Percentiles rank a stretch among this genome's conserved stretches.
These are phyloP conservation scores for Diplodia corticola DNA, from an alignment of 2,329 filamentous ascomycete genomes.

Conservation along the genomic window DNA sequence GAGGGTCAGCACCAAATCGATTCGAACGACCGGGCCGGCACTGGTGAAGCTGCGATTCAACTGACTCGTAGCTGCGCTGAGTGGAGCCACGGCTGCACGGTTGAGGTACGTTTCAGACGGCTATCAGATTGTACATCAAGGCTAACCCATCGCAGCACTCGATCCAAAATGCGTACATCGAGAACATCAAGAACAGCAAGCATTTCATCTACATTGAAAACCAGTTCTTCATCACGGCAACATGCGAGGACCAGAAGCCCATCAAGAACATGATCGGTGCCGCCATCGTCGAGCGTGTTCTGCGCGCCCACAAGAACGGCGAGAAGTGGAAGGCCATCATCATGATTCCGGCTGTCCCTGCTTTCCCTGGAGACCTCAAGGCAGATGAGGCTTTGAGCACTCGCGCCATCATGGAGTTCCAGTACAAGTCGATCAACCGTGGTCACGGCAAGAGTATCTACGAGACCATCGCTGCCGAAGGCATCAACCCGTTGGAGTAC, in stretches of 20 bases:
- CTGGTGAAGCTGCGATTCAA: slow-evolving; percentile 36
- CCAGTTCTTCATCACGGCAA: slow-evolving; percentile 87
- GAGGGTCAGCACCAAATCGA: slow-evolving; percentile 31
- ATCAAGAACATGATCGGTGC: slow-evolving; percentile 77
- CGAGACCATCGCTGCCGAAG: slow-evolving; percentile 64
- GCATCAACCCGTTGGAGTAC: slow-evolving; percentile 70
- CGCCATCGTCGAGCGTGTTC: slow-evolving; percentile 74
- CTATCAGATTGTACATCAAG: not conserved
- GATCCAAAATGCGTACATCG: slow-evolving; percentile 81
- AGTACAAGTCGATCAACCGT: slow-evolving; percentile 77
- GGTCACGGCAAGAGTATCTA: slow-evolving; percentile 72
- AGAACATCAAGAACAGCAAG: slow-evolving; percentile 66
- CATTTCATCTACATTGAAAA: slow-evolving; percentile 83
- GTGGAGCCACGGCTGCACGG: slow-evolving; percentile 61
- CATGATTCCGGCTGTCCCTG: slow-evolving; percentile 76
- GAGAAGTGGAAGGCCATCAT: slow-evolving; percentile 75
- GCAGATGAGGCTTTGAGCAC: slow-evolving; percentile 72
- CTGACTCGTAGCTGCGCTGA: slow-evolving; percentile 46
- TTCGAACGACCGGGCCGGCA: slow-evolving; percentile 9
- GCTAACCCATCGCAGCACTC: slow-evolving; percentile 59
- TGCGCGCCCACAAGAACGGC: slow-evolving; percentile 65
- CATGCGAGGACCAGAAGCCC: slow-evolving; percentile 66
- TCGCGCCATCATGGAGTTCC: slow-evolving; percentile 84
- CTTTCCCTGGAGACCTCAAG: slow-evolving; percentile 78
- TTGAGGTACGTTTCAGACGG: slow-evolving; percentile 48